phyloP scores from a whole-genome alignment of 2,329 filamentous ascomycete genomes.

The Xylariaceae sp. region DNA sequence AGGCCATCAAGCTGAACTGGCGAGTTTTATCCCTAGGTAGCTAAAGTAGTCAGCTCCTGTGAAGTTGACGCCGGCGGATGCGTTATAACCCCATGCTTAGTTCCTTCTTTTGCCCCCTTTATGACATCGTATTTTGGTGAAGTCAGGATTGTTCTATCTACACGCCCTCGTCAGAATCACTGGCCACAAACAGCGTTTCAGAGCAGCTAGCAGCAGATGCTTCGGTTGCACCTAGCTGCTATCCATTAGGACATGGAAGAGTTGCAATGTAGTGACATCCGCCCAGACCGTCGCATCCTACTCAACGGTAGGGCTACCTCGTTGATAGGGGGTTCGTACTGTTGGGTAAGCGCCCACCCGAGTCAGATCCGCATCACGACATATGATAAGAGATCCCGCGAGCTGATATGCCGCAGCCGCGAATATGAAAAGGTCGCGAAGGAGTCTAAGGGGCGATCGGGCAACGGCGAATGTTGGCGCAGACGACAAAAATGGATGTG shows the following conservation, averaged over 20 bases:
- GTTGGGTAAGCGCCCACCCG: background rate
- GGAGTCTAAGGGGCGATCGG: background rate
- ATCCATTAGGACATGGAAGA: slow-evolving; percentile 4
- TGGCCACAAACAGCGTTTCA: background rate
- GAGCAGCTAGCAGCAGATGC: slow-evolving; percentile 5
- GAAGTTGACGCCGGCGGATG: background rate
- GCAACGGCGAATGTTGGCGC: background rate
- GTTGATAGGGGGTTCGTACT: background rate
- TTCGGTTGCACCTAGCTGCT: background rate
- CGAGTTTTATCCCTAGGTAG: slow-evolving; percentile 2
- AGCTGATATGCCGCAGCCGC: background rate
- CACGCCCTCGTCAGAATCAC: slow-evolving; percentile 6
- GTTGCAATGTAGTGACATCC: background rate
- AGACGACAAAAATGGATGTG: background rate
- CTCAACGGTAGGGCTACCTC: background rate
- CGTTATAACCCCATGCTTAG: slow-evolving; percentile 1
- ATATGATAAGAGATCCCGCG: background rate
- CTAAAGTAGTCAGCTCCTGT: background rate
- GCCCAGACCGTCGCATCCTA: background rate
- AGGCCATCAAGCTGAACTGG: slow-evolving; percentile 1
- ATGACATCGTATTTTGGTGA: background rate
- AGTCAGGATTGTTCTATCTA: slow-evolving; percentile 10
- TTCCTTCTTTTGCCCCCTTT: slow-evolving; percentile 3
- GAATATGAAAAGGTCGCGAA: background rate
- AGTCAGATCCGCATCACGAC: background rate